phyloP scores from a whole-genome alignment of 192 early-diverging fungal genomes.

The Coemansia sp. region DNA sequence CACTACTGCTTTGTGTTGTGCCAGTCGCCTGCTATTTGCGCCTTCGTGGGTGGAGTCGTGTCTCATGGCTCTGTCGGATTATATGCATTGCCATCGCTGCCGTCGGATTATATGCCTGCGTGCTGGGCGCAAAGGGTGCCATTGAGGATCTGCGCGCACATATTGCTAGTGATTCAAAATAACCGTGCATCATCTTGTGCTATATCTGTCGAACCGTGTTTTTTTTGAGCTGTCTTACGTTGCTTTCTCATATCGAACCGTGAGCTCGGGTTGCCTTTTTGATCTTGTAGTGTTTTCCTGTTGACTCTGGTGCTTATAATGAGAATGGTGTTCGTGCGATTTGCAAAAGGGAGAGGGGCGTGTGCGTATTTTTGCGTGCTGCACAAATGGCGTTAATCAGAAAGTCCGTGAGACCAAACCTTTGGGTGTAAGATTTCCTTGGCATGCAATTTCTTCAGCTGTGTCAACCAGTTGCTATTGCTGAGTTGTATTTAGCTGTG shows the following conservation, averaged over 20 bases:
- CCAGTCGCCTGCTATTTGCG: slow-evolving; percentile 70
- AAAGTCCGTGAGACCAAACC: neutral
- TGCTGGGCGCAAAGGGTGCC: slow-evolving; percentile 39
- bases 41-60: slow-evolving; percentile 61
- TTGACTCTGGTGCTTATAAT: neutral
- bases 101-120: slow-evolving; percentile 27
- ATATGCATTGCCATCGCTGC: slow-evolving; percentile 61
- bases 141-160: slow-evolving; percentile 31
- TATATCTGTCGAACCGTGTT: too few species aligned
- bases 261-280: neutral
- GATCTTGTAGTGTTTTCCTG: neutral
- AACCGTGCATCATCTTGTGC: neutral
- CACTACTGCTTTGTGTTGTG: slow-evolving; percentile 71
- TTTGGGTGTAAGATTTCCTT: neutral
- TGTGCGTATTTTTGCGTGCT: neutral
- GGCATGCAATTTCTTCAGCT: neutral
- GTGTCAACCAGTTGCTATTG: neutral
- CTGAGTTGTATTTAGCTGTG: neutral
- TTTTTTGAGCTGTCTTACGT: too few species aligned
- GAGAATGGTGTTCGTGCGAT: neutral
- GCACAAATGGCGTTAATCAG: neutral
- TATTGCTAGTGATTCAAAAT: slow-evolving; percentile 16
- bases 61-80: slow-evolving; percentile 54
- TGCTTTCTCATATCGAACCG: too few species aligned
- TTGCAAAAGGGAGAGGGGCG: neutral